Conservation (phyloP, 805 yeast species). For the Cyberlindnera japonica region DNA sequence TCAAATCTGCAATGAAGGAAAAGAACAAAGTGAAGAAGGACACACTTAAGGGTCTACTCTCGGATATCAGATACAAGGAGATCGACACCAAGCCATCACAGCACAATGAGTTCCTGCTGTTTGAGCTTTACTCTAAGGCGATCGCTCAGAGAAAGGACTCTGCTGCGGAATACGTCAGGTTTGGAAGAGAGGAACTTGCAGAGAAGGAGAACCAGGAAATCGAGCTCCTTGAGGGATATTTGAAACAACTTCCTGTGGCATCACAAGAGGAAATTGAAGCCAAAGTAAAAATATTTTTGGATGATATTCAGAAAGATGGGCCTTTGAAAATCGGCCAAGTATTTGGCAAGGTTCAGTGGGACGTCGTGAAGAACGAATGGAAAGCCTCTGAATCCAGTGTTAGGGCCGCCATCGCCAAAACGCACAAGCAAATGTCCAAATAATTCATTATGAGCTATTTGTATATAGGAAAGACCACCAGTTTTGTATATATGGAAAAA, state of each 20-base stretch:
- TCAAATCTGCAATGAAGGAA: conserved; percentile 46
- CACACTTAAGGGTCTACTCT: conserved; percentile 41
- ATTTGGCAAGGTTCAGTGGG: conserved; percentile 33
- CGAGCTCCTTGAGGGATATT: conserved; percentile 38
- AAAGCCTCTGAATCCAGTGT: conserved; percentile 32
- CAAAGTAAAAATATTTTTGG: conserved; percentile 29
- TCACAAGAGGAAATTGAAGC: conserved; percentile 40
- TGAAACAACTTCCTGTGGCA: conserved; percentile 43
- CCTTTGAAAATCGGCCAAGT: conserved; percentile 29
- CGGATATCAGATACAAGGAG: conserved; percentile 42
- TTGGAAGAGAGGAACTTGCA: conserved; percentile 49
- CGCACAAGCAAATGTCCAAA: conserved; percentile 14
- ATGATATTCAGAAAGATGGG: conserved; percentile 20
- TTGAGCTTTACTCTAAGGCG: conserved; percentile 39
- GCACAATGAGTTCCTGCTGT: conserved; percentile 34
- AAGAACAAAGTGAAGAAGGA: conserved; percentile 41
- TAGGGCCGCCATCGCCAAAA: conserved; percentile 30
- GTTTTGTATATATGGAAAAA: too few relatives aligned
- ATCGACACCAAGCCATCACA: conserved; percentile 34
- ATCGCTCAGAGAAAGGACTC: conserved; percentile 49
- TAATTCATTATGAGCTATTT: not conserved
- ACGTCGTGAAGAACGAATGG: conserved; percentile 34
- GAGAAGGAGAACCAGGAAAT: conserved; percentile 49
- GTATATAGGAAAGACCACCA: conserved; percentile 12
- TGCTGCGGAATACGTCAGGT: conserved; percentile 41